Base-by-base conservation (phyloP, 148 eudicot genomes). In the Spergularia bocconei region DNA sequence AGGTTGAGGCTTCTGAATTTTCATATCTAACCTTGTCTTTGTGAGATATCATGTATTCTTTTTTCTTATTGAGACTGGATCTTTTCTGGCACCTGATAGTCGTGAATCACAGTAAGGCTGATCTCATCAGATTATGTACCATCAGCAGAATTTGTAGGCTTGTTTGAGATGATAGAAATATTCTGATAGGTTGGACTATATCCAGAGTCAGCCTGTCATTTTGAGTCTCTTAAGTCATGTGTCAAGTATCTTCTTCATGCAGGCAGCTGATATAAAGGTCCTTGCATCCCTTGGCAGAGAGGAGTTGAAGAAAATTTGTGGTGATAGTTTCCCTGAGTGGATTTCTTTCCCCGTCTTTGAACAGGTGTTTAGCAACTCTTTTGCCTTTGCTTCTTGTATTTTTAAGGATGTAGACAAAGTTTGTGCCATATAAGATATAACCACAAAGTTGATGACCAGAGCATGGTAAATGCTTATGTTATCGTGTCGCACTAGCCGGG, bases 291-390 rank as follows among this genome's bases (percentile, higher is more conserved):
- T 95, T 70, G 85, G 81, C 72, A 82, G 96, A 86, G 97, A 95
- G 7, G 98, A 95, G 73, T 68, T 95, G 88, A 92, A 86, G 88
- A 90, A 92, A 88, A 92, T 95, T 19, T 95, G 98, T 60, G 97
- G 98, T 15, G 97, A 95, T 16, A 92, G 87, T 72, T 85, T 87
- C 79, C 98, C 98, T 0, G 93, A 90, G 78, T 92, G 98, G 97
- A 90, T 95, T 78, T 92, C 97, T 10, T 95, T 95, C 79, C 98
- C 98, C 58, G 96, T 84, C 57, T 95, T 48, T 86, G 98, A 95
- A 60, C 98, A 95, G 98, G 98, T 95, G 65, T 63, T 25, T 25
- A 33, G 16, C 17, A 53, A 55, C 59, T 19, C 62, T 72, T 69
- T 66, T 70, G 4, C 58, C 17, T 61, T 66, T 25, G 6, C 20